Conservation (phyloP, 2,329 filamentous ascomycete genomes). For the Colletotrichum sp. region DNA sequence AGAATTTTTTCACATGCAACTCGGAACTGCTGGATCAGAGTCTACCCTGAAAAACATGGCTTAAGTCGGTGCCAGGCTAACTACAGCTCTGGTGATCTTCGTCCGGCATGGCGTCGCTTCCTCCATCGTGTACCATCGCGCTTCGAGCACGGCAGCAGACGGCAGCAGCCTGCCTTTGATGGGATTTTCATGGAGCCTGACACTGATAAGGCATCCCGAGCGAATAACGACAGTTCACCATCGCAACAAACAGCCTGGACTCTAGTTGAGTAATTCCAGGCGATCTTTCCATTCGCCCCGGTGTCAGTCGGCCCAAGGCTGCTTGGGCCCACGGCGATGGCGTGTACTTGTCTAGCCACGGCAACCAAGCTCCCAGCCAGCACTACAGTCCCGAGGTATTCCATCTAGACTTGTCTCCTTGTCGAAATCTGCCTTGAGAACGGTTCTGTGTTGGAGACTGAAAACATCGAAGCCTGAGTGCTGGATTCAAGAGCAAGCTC, state of each 20-base stretch:
- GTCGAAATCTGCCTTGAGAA: not conserved
- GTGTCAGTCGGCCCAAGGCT: not conserved
- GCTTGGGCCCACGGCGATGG: not conserved
- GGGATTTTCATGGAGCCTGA: not conserved
- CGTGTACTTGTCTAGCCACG: not conserved
- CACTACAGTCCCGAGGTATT: too few relatives aligned
- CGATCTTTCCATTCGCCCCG: fast-evolving
- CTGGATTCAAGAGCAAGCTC: not conserved
- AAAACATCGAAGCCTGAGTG: fast-evolving
- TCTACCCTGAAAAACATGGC: not conserved
- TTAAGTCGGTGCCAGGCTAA: not conserved
- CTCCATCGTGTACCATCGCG: not conserved
- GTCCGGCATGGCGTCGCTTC: not conserved
- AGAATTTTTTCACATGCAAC: not conserved
- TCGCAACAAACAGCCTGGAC: not conserved
- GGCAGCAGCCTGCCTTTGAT: too few relatives aligned
- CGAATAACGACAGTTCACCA: not conserved
- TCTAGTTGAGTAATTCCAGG: not conserved
- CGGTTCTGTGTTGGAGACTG: not conserved
- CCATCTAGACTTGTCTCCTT: not conserved
- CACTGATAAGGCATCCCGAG: too few relatives aligned
- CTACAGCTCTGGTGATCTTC: not conserved
- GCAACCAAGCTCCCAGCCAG: not conserved
- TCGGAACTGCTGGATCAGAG: not conserved
- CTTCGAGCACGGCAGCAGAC: not conserved